Evolutionary conservation across 202 grass and related monocot species (phyloP), one percentile per base, ranked within the genome.

Genomic region (Brachypodium distachyon): DNA sequence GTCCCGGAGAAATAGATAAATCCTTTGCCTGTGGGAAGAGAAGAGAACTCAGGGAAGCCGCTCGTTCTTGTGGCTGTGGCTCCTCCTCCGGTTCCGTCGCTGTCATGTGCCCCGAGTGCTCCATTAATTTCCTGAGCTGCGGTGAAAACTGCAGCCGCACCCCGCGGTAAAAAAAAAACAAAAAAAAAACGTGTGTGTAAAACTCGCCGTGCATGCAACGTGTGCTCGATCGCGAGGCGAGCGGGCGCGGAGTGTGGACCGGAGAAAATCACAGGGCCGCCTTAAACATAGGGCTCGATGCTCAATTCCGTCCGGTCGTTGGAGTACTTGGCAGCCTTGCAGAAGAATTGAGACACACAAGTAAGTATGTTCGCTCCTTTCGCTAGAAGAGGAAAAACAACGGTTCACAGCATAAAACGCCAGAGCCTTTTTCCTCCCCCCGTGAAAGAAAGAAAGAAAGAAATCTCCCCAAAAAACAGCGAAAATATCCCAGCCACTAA

Each of bases 31-130:
- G n/a, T n/a, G n/a, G n/a, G n/a, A n/a, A n/a, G n/a, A n/a, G n/a
- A n/a, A n/a, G 77, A 57, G 42, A 57, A 41, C 52, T 84, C 72
- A 42, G 80, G 80, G 83, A 84, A 64, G 73, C 87, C 87, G 77
- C 63, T 80, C 34, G 56, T 88, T 85, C 91, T 90, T 66, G 91
- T 93, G 91, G 91, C 81, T 93, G 21, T 32, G 77, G 63, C 80
- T 83, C 12, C 73, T 77, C 70, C 81, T 23, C 81, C 81, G 63
- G 46, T 0, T 43, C 59, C 12, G 36, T 88, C 81, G 62, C 28
- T 76, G 47, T 81, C 86, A 65, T 27, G 70, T 49, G 77, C 18
- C 1, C 28, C 19, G 11, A 39, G 39, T 59, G 78, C 66, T 39
- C 61, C 66, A 1, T 71, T 38, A 39, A n/a, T n/a, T n/a, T n/a